Percentiles rank a stretch among this genome's conserved stretches.
Conservation (phyloP, 768 basidiomycete species). For the Kwoniella pini region DNA sequence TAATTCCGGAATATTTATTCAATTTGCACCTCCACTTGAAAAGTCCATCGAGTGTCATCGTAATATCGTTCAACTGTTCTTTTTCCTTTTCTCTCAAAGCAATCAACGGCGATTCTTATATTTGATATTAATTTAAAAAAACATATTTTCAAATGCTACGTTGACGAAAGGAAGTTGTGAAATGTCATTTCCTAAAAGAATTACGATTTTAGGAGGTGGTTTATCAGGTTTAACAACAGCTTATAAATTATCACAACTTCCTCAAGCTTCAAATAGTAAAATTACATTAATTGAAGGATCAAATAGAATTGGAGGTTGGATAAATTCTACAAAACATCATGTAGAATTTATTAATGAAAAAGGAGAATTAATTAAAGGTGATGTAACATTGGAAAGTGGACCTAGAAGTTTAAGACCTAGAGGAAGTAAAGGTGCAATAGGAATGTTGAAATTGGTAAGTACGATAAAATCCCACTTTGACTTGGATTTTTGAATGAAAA, state of each 20-base stretch:
- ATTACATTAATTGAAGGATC: conserved; percentile 73
- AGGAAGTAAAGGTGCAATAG: conserved; percentile 59
- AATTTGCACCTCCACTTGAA: no score
- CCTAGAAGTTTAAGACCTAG: conserved; percentile 83
- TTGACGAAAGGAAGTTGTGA: no score
- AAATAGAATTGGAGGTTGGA: conserved; percentile 79
- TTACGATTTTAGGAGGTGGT: conserved; percentile 59
- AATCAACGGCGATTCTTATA: no score
- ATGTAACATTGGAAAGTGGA: conserved; percentile 75
- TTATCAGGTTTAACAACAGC: conserved; percentile 61
- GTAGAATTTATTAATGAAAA: conserved; percentile 20
- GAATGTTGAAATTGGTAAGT: conserved; percentile 77
- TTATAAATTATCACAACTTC: conserved; percentile 52
- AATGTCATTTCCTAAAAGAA: conserved; percentile 19
- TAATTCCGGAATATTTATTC: no score
- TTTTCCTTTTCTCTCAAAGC: no score
- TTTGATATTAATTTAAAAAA: no score
- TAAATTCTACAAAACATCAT: conserved; percentile 59
- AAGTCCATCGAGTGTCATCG: no score
- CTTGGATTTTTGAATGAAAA: no score
- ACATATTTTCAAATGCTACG: no score
- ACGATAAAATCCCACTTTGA: no score
- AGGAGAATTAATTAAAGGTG: conserved; percentile 43
- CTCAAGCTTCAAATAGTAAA: conserved; percentile 47
- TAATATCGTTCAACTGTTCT: no score